A percentile compares a stretch with the other conserved stretches of the same genome.
Conservation (phyloP, 2,329 filamentous ascomycete species). For the Botryotinia globosa region DNA sequence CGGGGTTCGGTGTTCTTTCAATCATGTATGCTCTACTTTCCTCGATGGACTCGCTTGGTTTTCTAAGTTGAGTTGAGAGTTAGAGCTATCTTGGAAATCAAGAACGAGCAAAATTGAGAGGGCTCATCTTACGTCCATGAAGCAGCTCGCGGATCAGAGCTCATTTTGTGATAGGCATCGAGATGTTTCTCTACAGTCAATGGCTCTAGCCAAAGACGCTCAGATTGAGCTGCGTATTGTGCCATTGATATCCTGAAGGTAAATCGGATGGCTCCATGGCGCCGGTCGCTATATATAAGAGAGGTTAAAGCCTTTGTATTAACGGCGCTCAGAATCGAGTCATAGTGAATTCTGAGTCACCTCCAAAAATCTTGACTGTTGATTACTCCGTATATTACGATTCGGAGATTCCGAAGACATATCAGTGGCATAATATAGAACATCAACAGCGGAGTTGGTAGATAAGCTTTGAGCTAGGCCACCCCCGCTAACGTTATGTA, state of each 20-base stretch:
- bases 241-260: constrained; percentile 2
- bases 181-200: constrained; percentile 28
- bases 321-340: neutral
- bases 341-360: constrained; percentile 3
- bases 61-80: neutral
- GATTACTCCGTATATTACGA: neutral
- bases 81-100: neutral
- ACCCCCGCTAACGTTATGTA: neutral
- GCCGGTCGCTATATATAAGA: neutral
- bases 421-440: neutral
- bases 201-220: constrained; percentile 28
- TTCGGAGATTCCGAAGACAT: neutral
- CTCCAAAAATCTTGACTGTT: neutral
- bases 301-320: neutral
- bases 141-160: constrained; percentile 17
- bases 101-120: neutral
- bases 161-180: constrained; percentile 25
- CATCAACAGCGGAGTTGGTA: neutral
- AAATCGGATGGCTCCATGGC: neutral
- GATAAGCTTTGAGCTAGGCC: neutral
- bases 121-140: constrained; percentile 25
- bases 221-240: constrained; percentile 27
- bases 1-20: constrained; percentile 7
- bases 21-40: constrained; percentile 21
- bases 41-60: constrained; percentile 1